Percentiles rank a stretch among this genome's conserved stretches.
These are phyloP conservation scores for Diphasiastrum complanatum DNA, from an alignment of 83 land plant genomes.

Conservation along the genomic window DNA sequence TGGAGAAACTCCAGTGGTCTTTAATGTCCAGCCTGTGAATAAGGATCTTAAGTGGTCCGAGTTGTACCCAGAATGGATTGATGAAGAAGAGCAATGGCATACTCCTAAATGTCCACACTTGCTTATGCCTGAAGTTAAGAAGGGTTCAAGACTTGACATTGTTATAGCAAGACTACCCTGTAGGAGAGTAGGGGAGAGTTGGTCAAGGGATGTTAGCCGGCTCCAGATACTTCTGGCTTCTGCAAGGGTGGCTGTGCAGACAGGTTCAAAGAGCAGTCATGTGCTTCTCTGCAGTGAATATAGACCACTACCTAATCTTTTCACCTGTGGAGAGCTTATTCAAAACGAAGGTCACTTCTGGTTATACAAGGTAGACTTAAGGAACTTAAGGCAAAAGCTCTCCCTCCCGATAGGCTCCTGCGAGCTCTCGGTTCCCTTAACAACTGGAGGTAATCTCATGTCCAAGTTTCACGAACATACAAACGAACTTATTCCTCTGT, in stretches of 20 bases:
- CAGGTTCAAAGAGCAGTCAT: constrained; percentile 19
- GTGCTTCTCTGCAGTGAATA: constrained; percentile 34
- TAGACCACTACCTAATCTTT: constrained; percentile 44
- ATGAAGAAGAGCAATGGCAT: constrained; percentile 19
- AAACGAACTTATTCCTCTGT: background rate
- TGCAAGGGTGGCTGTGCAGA: constrained; percentile 26
- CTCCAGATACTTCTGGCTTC: constrained; percentile 60
- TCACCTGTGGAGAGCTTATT: constrained; percentile 36
- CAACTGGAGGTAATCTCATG: constrained; percentile 24
- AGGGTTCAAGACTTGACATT: constrained; percentile 22
- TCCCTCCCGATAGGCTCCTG: constrained; percentile 52
- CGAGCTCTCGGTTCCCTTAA: constrained; percentile 39
- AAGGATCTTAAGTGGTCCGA: constrained; percentile 22
- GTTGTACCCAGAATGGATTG: constrained; percentile 36
- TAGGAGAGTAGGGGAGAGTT: constrained; percentile 1
- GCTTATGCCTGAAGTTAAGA: constrained; percentile 31
- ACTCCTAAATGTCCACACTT: constrained; percentile 40
- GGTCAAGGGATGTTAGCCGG: constrained; percentile 55
- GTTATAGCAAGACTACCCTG: constrained; percentile 46
- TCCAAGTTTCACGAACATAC: background rate
- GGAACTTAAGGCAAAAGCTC: constrained; percentile 24
- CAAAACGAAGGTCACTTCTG: constrained; percentile 25
- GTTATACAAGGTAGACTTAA: constrained; percentile 38
- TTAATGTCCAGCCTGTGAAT: constrained; percentile 18
- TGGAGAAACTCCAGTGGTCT: background rate